These are phyloP conservation scores for Candida sanyaensis DNA, from an alignment of 1,139 yeast genomes.

Conservation along the genomic window DNA sequence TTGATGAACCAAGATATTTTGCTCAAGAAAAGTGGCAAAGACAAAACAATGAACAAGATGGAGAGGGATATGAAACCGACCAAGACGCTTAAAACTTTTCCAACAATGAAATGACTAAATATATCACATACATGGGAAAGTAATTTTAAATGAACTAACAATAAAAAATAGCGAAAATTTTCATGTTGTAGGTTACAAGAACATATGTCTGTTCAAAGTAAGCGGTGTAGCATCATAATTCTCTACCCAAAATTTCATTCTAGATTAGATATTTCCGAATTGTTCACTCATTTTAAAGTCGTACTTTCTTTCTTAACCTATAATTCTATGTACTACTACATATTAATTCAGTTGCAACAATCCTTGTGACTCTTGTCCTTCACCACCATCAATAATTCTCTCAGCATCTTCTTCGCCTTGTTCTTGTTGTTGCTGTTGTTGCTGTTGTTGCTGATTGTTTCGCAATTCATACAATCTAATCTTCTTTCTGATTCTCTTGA, in stretches of 20 bases:
- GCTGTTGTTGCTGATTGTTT: slow-evolving; percentile 10
- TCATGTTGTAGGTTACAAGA: too few relatives aligned
- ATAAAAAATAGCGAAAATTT: too few relatives aligned
- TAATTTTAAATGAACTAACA: too few relatives aligned
- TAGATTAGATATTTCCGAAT: too few relatives aligned
- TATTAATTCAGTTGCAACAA: slow-evolving; percentile 5
- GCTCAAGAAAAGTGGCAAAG: slow-evolving; percentile 25
- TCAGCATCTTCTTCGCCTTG: not conserved
- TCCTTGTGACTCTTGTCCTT: slow-evolving; percentile 11
- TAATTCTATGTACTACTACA: not conserved
- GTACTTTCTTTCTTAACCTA: too few relatives aligned
- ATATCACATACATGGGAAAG: too few relatives aligned
- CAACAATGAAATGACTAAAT: too few relatives aligned
- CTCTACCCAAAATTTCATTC: too few relatives aligned
- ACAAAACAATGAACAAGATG: slow-evolving; percentile 1
- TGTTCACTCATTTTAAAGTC: too few relatives aligned
- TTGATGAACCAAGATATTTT: slow-evolving; percentile 85
- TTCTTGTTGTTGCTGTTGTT: slow-evolving; percentile 1
- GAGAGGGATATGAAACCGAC: slow-evolving; percentile 2
- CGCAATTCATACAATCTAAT: slow-evolving; percentile 25
- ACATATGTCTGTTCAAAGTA: too few relatives aligned
- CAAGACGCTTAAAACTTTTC: not conserved
- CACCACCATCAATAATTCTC: not conserved
- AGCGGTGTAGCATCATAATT: too few relatives aligned
- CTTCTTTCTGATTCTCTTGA: slow-evolving; percentile 55